A percentile compares a stretch with the other conserved stretches of the same genome.
Evolutionary conservation across 2,329 filamentous ascomycete genomes (phyloP).

Genomic region (Botrytis pseudocinerea): DNA sequence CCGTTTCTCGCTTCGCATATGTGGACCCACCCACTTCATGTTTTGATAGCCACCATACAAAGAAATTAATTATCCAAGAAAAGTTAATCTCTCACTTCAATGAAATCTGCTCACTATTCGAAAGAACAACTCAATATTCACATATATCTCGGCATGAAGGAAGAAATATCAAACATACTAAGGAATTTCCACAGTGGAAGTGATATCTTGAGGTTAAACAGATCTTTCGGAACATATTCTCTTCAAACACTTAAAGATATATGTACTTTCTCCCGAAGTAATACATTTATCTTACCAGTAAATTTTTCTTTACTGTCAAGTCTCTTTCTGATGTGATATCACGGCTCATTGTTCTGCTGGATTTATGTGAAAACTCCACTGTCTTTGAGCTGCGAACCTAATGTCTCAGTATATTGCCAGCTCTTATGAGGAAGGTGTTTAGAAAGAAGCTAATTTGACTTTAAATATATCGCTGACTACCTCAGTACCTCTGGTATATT

Average conservation of each 20-base stretch:
- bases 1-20: too few relatives aligned
- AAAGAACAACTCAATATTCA: too few relatives aligned
- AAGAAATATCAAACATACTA: background rate
- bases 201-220: background rate
- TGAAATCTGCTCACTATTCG: too few relatives aligned
- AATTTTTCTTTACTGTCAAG: background rate
- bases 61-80: too few relatives aligned
- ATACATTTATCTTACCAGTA: background rate
- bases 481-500: background rate
- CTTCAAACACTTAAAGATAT: background rate
- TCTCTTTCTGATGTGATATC: background rate
- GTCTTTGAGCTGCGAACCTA: background rate
- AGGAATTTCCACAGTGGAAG: background rate
- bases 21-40: too few relatives aligned
- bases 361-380: background rate
- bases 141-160: background rate
- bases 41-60: too few relatives aligned
- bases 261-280: background rate
- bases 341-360: background rate
- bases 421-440: background rate
- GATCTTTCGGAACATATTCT: background rate
- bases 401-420: background rate
- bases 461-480: background rate
- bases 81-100: too few relatives aligned
- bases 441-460: rapidly evolving